Evolutionary conservation across 108 stramenopile species (phyloP).

Genomic region (Seminavis robusta): DNA sequence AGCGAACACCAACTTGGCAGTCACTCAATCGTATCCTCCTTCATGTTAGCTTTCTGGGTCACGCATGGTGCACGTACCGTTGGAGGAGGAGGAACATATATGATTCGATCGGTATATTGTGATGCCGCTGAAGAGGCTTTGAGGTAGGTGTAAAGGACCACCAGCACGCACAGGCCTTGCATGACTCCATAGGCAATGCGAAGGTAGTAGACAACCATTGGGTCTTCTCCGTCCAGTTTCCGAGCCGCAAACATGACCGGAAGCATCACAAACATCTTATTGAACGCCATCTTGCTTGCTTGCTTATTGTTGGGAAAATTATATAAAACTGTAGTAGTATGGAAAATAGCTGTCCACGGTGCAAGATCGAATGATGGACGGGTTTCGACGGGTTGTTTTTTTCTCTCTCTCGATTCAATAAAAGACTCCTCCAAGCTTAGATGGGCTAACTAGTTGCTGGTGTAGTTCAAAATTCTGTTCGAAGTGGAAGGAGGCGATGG

Average conservation of each 20-base stretch:
- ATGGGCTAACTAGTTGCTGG: too few species aligned
- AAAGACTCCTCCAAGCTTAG: too few species aligned
- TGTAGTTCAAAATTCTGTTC: too few species aligned
- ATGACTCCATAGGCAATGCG: slow-evolving; percentile 69
- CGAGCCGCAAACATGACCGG: slow-evolving; percentile 87
- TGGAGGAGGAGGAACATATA: slow-evolving; percentile 79
- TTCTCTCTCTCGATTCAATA: too few species aligned
- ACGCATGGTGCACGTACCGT: slow-evolving; percentile 61
- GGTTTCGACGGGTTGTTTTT: too few species aligned
- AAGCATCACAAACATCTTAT: slow-evolving; percentile 82
- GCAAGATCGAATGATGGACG: too few species aligned
- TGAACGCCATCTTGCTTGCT: slow-evolving; percentile 35
- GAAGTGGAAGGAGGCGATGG: too few species aligned
- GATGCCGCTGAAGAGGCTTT: slow-evolving; percentile 38
- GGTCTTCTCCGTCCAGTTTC: slow-evolving; percentile 84
- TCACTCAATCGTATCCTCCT: too few species aligned
- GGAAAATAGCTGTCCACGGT: too few species aligned
- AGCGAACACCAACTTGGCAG: too few species aligned
- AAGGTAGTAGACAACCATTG: slow-evolving; percentile 61
- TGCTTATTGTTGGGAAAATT: too few species aligned
- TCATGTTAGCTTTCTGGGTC: too few species aligned
- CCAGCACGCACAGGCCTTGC: slow-evolving; percentile 48
- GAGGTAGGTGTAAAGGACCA: slow-evolving; percentile 60
- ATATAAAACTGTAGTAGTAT: slow-evolving; percentile 2
- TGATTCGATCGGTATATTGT: slow-evolving; percentile 25